These are phyloP conservation scores for Trichopus zeylanicus DNA, from an alignment of 116 monocot species.

Conservation along the genomic window DNA sequence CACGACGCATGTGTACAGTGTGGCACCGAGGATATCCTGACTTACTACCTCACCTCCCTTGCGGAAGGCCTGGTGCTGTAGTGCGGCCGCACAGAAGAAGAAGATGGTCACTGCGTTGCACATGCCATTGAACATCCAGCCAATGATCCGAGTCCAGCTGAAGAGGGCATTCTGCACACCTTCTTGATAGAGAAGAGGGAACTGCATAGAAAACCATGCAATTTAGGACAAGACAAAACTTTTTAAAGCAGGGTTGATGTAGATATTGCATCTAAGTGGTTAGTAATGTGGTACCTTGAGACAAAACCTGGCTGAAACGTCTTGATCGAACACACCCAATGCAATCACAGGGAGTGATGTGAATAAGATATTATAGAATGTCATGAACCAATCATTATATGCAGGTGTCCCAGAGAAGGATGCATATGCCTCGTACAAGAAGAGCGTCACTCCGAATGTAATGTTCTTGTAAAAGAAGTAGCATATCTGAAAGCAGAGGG, in stretches of 20 bases:
- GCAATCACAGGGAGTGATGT: slow-evolving; percentile 82
- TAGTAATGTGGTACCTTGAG: slow-evolving; percentile 41
- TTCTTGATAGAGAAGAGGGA: slow-evolving; percentile 65
- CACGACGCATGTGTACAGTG: slow-evolving; percentile 59
- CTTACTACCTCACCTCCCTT: slow-evolving; percentile 33
- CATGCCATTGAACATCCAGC: slow-evolving; percentile 51
- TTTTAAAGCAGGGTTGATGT: too few species aligned
- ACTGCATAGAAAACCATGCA: slow-evolving; percentile 19
- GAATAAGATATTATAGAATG: slow-evolving; percentile 73
- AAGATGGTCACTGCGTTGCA: slow-evolving; percentile 42
- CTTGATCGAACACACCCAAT: slow-evolving; percentile 87
- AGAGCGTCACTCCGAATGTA: slow-evolving; percentile 58
- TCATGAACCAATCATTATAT: slow-evolving; percentile 86
- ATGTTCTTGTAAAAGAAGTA: slow-evolving; percentile 88
- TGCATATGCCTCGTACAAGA: slow-evolving; percentile 58
- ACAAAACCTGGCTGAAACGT: slow-evolving; percentile 75
- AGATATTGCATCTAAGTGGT: not conserved
- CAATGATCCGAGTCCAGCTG: slow-evolving; percentile 46
- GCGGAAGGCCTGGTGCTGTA: slow-evolving; percentile 57
- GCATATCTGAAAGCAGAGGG: slow-evolving; percentile 40
- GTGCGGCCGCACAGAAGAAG: slow-evolving; percentile 31
- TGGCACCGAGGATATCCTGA: slow-evolving; percentile 30
- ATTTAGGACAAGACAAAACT: not conserved
- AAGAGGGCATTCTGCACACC: slow-evolving; percentile 67
- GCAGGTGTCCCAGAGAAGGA: slow-evolving; percentile 74